These are phyloP conservation scores for Paramecium sexaurelia DNA, from an alignment of 73 alveolate genomes.

Conservation along the genomic window DNA sequence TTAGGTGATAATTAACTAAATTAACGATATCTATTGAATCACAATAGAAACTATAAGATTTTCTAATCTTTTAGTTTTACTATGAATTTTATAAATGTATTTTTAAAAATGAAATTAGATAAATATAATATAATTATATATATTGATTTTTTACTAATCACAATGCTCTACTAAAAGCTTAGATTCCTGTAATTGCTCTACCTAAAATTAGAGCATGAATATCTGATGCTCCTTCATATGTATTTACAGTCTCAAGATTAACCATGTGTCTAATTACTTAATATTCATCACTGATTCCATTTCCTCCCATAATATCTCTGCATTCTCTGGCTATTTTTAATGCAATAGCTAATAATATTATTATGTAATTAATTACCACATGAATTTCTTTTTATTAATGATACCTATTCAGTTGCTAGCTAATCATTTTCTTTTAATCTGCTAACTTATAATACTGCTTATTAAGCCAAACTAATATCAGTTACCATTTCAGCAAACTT, in stretches of 20 bases:
- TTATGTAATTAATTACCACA: slow-evolving; percentile 68
- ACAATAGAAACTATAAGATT: no score
- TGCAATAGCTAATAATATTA: slow-evolving; percentile 54
- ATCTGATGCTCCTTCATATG: slow-evolving; percentile 90
- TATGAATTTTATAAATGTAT: slow-evolving; percentile 4
- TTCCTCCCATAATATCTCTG: slow-evolving; percentile 96
- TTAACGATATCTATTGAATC: no score
- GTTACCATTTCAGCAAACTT: slow-evolving; percentile 91
- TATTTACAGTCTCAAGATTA: slow-evolving; percentile 91
- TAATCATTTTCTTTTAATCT: slow-evolving; percentile 82
- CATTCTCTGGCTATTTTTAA: slow-evolving; percentile 87
- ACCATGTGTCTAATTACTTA: slow-evolving; percentile 88
- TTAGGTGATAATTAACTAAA: no score
- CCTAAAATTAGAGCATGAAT: slow-evolving; percentile 90
- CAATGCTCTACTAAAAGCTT: slow-evolving; percentile 78
- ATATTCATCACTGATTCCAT: slow-evolving; percentile 95
- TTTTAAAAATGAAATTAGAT: not conserved
- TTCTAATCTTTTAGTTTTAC: no score
- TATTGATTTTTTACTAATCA: not conserved
- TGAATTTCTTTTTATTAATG: slow-evolving; percentile 91
- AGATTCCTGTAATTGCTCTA: slow-evolving; percentile 94
- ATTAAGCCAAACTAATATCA: slow-evolving; percentile 83
- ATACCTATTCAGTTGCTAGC: slow-evolving; percentile 90
- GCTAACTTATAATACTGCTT: slow-evolving; percentile 76
- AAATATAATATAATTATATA: not conserved